phyloP scores from a whole-genome alignment of 2,329 filamentous ascomycete species.

The Trichophyton verrucosum region DNA sequence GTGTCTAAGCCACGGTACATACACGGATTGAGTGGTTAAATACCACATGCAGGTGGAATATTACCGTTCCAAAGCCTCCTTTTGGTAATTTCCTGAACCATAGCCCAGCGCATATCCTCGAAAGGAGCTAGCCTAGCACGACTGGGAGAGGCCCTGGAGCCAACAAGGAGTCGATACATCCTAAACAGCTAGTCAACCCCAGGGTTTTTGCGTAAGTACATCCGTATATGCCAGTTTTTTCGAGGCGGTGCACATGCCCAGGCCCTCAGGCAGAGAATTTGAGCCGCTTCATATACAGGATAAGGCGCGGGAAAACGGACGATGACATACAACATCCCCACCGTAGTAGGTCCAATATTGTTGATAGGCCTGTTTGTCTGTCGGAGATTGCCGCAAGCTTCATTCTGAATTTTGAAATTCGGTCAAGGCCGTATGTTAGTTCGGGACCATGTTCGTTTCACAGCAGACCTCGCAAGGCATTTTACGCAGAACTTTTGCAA shows the following conservation, averaged over 20 bases:
- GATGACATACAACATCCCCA: not conserved
- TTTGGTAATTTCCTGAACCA: not conserved
- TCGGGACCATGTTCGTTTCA: not conserved
- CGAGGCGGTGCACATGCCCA: conserved; percentile 1
- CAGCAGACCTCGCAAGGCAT: not conserved
- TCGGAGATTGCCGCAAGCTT: not conserved
- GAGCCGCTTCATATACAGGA: not conserved
- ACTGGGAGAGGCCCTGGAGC: not conserved
- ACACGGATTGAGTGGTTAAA: not conserved
- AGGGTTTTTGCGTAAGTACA: not conserved
- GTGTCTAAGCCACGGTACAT: conserved; percentile 1
- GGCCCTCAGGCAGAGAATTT: not conserved
- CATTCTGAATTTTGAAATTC: not conserved
- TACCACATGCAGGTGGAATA: not conserved
- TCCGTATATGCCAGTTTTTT: not conserved
- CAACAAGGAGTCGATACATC: not conserved
- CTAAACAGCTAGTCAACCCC: not conserved
- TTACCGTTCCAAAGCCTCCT: not conserved
- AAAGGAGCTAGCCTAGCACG: not conserved
- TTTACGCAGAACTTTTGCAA: not conserved
- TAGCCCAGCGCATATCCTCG: not conserved
- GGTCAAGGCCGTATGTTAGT: not conserved
- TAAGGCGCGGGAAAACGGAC: not conserved
- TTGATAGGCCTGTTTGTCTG: not conserved
- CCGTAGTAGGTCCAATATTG: not conserved